These are phyloP conservation scores for Verticillium tricorpus DNA, from an alignment of 2,329 filamentous ascomycete species.

Conservation along the genomic window DNA sequence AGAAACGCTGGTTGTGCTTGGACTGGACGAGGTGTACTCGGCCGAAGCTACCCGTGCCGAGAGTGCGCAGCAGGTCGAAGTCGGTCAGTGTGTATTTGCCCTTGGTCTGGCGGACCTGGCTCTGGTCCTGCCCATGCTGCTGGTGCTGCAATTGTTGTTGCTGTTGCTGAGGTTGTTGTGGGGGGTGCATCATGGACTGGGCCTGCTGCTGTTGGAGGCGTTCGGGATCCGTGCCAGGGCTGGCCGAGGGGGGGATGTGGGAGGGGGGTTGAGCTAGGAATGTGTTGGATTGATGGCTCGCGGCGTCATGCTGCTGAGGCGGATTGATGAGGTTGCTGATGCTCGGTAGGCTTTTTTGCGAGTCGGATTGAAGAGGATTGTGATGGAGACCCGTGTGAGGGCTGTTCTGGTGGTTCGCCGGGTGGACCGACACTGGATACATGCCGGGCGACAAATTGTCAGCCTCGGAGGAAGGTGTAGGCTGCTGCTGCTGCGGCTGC, in stretches of 20 bases:
- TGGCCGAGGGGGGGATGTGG: constrained; percentile 25
- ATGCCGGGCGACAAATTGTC: constrained; percentile 22
- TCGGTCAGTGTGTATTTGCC: constrained; percentile 94
- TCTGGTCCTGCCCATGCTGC: constrained; percentile 21
- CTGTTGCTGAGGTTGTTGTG: constrained; percentile 14
- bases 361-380: constrained; percentile 33
- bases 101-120: constrained; percentile 63
- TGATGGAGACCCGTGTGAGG: constrained; percentile 24
- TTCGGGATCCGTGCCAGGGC: constrained; percentile 30
- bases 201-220: constrained; percentile 33
- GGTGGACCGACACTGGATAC: constrained; percentile 24
- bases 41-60: constrained; percentile 96
- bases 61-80: constrained; percentile 83
- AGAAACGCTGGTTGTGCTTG: constrained; percentile 96
- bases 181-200: constrained; percentile 20
- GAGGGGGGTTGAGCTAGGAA: constrained; percentile 17
- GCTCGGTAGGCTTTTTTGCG: constrained; percentile 65
- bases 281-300: constrained; percentile 10
- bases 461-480: constrained; percentile 13
- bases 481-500: constrained; percentile 20
- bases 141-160: constrained; percentile 17
- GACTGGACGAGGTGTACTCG: constrained; percentile 95
- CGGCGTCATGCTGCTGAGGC: constrained; percentile 42
- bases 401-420: constrained; percentile 15
- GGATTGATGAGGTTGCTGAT: constrained; percentile 82